Conservation (phyloP, 2,329 filamentous ascomycete species). For the Berkeleyomyces basicola region DNA sequence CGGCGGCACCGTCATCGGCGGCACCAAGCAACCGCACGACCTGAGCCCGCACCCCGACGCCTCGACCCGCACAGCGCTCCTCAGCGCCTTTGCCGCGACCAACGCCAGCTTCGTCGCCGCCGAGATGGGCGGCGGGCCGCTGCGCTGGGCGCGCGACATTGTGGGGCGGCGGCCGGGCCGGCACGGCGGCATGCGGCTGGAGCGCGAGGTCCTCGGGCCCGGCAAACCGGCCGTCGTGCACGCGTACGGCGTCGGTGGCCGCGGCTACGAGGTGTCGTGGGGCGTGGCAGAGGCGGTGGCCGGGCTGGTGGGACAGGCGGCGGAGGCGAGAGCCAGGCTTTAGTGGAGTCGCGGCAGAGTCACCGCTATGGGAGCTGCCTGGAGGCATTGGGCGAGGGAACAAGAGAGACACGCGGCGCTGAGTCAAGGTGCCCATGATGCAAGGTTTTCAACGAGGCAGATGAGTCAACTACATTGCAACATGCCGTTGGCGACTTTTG, state of each 20-base stretch:
- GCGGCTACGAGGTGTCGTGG: slow-evolving; percentile 46
- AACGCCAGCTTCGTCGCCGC: slow-evolving; percentile 21
- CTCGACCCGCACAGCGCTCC: slow-evolving; percentile 30
- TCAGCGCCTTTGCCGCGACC: slow-evolving; percentile 24
- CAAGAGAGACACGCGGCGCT: too few species aligned
- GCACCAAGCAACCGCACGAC: slow-evolving; percentile 44
- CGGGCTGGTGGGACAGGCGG: slow-evolving; percentile 20
- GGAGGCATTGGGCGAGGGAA: not conserved
- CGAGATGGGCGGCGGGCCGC: slow-evolving; percentile 16
- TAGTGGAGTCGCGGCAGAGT: not conserved
- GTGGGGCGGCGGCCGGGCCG: slow-evolving; percentile 31
- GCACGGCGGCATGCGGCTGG: slow-evolving; percentile 33
- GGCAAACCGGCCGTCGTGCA: slow-evolving; percentile 24
- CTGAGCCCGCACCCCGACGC: slow-evolving; percentile 34
- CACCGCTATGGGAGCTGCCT: not conserved
- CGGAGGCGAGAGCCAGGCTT: not conserved
- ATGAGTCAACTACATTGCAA: too few species aligned
- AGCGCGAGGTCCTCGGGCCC: slow-evolving; percentile 26
- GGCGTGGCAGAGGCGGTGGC: slow-evolving; percentile 37
- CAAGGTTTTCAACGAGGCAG: too few species aligned
- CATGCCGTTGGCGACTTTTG: too few species aligned
- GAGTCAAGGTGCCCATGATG: too few species aligned
- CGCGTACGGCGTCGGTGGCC: slow-evolving; percentile 43
- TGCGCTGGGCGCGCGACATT: slow-evolving; percentile 25
- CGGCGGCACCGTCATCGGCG: slow-evolving; percentile 49